Evolutionary conservation across 2,329 filamentous ascomycete species (phyloP).

Genomic region (Saccharata proteae): DNA sequence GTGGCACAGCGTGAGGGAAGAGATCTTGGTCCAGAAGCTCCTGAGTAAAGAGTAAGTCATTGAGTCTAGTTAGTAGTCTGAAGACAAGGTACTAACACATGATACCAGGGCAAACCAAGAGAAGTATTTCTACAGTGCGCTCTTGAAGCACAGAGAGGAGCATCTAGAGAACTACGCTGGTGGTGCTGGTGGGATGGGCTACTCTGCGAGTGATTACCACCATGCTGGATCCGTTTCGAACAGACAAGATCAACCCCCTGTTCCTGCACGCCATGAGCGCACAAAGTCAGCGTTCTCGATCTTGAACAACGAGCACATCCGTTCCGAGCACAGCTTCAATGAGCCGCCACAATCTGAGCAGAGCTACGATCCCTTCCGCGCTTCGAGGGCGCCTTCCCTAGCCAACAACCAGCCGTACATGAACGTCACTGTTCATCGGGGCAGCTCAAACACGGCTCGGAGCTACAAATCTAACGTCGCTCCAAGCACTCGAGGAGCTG

Average conservation of each 20-base stretch:
- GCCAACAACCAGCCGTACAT: constrained; percentile 19
- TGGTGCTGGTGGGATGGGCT: constrained; percentile 52
- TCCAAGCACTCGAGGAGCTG: constrained; percentile 21
- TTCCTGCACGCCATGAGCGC: constrained; percentile 22
- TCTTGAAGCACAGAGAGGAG: constrained; percentile 70
- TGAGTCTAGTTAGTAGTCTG: background rate
- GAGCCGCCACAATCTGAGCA: constrained; percentile 40
- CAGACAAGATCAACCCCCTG: background rate
- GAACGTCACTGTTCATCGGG: constrained; percentile 57
- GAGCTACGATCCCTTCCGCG: constrained; percentile 78
- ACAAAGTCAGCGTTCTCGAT: constrained; percentile 45
- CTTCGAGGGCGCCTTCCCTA: constrained; percentile 40
- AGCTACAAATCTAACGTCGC: constrained; percentile 3
- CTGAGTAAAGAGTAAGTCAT: constrained; percentile 29
- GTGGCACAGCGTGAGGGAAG: constrained; percentile 76
- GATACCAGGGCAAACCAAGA: constrained; percentile 64
- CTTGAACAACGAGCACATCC: constrained; percentile 41
- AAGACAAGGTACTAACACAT: constrained; percentile 4
- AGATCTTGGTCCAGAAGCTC: constrained; percentile 59
- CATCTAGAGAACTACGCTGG: constrained; percentile 76
- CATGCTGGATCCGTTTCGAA: constrained; percentile 21
- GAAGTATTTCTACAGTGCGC: constrained; percentile 81
- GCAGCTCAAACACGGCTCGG: constrained; percentile 13
- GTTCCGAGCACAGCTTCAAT: constrained; percentile 36
- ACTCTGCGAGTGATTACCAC: constrained; percentile 85